Evolutionary conservation across 306 rosid species (phyloP), one percentile per base, ranked within the genome.

Genomic region (Cucumis hystrix): DNA sequence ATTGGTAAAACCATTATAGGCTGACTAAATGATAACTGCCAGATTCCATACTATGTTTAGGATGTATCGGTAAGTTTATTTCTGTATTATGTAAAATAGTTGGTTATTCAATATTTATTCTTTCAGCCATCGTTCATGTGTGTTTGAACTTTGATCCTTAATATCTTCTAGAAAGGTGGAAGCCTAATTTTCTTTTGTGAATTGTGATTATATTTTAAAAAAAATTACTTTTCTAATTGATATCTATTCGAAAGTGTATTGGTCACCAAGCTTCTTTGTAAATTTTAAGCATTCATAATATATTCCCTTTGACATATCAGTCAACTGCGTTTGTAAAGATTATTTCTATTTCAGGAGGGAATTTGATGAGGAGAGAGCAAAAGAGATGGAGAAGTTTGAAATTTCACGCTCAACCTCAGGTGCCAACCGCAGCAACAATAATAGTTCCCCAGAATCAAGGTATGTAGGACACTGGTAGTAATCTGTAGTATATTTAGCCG

Each of bases 281-380:
- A 57, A 20, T 13, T 75, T 57, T 75, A 58, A 13, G 15, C 40
- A 45, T 71, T 25, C 8, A 70, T 45, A 47, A 47, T 15, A 6
- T 69, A 14, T 71, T 71, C 59, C 21, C 30, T 21, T 71, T 30
- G 77, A 17, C 47, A 9, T 25, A 21, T 33, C 43, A 20, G 30
- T 72, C 76, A 72, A 51, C 43, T 72, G 15, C 21, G 23, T 76
- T 77, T 77, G 17, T 61, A 43, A 40, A 15, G 33, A 28, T 10
- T 14, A 14, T 77, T 74, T 71, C 67, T 80, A 77, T 66, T 79
- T 75, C 88, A 93, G 98, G 93, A 91, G 80, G 86, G 91, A 89
- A 60, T 93, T 86, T 83, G 97, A 93, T 67, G 70, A 79, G 21
- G 96, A 89, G 77, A 91, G 98, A 78, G 88, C 76, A 52, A 86